These are phyloP conservation scores for Talaromyces sp. DNA, from an alignment of 2,329 filamentous ascomycete species.

Conservation along the genomic window DNA sequence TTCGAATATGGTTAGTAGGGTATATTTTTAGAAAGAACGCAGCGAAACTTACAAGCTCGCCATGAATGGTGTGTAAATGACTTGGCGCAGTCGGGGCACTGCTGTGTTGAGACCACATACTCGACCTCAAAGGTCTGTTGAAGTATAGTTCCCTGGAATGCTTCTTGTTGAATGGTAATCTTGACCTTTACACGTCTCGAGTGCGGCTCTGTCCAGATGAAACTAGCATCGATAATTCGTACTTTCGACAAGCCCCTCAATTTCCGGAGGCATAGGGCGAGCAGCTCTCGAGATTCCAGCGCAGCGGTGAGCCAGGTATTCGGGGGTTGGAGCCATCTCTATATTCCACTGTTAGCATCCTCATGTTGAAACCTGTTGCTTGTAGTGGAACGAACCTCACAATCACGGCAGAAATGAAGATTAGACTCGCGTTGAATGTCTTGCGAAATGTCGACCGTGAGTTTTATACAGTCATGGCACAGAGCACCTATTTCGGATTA, in stretches of 20 bases:
- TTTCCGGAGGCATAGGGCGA: conserved; percentile 87
- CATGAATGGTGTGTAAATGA: conserved; percentile 96
- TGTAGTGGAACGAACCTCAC: conserved; percentile 49
- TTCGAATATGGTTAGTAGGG: background rate
- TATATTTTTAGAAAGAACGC: conserved; percentile 20
- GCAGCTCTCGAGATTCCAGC: conserved; percentile 84
- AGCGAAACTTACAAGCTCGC: conserved; percentile 53
- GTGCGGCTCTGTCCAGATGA: conserved; percentile 98
- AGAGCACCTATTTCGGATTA: conserved; percentile 71
- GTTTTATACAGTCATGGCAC: conserved; percentile 93
- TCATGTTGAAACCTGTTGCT: background rate
- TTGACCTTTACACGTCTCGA: conserved; percentile 89
- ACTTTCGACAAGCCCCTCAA: conserved; percentile 81
- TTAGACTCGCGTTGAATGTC: conserved; percentile 88
- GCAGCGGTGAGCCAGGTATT: conserved; percentile 77
- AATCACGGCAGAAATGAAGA: conserved; percentile 88
- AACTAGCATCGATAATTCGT: conserved; percentile 89
- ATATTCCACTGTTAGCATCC: background rate
- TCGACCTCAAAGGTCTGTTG: conserved; percentile 96
- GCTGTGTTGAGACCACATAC: conserved; percentile 83
- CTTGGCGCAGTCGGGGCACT: conserved; percentile 93
- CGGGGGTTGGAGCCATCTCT: conserved; percentile 81
- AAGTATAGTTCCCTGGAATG: conserved; percentile 62
- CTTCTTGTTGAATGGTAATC: conserved; percentile 80
- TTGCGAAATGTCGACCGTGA: conserved; percentile 86